Conservation (phyloP, 139 green algal species). For the Coelastrella sp. region DNA sequence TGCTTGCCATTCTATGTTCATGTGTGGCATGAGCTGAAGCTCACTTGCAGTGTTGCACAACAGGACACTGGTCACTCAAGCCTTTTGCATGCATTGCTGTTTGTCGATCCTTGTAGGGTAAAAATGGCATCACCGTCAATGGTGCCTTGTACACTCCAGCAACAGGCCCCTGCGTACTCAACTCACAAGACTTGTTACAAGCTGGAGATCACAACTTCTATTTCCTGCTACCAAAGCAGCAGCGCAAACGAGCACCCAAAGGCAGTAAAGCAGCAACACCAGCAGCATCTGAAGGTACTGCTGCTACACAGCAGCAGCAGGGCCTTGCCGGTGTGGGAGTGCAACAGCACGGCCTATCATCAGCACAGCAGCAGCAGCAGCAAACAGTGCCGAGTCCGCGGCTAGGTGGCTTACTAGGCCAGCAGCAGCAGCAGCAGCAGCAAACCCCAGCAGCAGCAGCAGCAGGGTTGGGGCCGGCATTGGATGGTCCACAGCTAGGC, state of each 20-base stretch:
- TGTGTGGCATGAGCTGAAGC: too few species aligned
- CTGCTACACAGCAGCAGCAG: too few species aligned
- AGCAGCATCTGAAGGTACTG: neutral
- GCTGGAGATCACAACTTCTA: conserved; percentile 81
- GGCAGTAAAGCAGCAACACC: neutral
- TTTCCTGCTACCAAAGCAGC: conserved; percentile 81
- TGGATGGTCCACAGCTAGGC: neutral
- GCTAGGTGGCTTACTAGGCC: conserved; percentile 2
- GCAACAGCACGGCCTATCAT: too few species aligned
- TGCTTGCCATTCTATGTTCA: too few species aligned
- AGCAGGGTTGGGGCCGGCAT: conserved; percentile 6
- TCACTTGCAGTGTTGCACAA: too few species aligned
- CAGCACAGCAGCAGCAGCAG: neutral
- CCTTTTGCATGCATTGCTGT: neutral
- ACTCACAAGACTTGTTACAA: conserved; percentile 68
- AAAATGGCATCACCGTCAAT: conserved; percentile 84
- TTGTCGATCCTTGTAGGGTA: conserved; percentile 63
- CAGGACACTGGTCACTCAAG: too few species aligned
- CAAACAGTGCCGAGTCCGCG: neutral
- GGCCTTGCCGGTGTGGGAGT: too few species aligned
- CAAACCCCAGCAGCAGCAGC: conserved; percentile 21
- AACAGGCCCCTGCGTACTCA: conserved; percentile 51
- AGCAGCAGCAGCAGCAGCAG: conserved; percentile 18
- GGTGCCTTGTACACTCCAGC: conserved; percentile 53
- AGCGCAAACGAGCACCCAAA: neutral